Evolutionary conservation across 2,329 filamentous ascomycete species (phyloP).

Genomic region (Cladosporium sp.): DNA sequence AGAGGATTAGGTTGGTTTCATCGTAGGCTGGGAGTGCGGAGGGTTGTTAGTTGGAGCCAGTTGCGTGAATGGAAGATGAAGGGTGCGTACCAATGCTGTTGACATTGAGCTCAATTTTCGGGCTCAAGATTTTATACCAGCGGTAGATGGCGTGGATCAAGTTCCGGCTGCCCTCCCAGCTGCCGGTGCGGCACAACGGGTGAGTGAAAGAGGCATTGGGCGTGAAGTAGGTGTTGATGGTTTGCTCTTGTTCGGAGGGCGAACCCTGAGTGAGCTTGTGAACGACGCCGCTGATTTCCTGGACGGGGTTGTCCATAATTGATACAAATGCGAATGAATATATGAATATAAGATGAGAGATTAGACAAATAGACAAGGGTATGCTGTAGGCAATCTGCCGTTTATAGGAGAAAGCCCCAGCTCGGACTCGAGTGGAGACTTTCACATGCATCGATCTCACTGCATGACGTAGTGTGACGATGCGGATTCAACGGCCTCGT

Average conservation of each 20-base stretch:
- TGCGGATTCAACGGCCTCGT: neutral
- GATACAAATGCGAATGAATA: neutral
- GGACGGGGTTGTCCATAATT: slow-evolving; percentile 36
- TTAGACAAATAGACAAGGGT: too few relatives aligned
- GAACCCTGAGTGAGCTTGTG: slow-evolving; percentile 63
- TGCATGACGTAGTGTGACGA: neutral
- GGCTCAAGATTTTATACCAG: slow-evolving; percentile 82
- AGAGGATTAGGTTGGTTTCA: slow-evolving; percentile 61
- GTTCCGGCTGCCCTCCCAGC: slow-evolving; percentile 59
- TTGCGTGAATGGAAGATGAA: neutral
- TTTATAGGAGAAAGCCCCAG: too few relatives aligned
- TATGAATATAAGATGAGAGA: too few relatives aligned
- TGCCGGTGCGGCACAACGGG: slow-evolving; percentile 68
- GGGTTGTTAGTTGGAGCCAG: neutral
- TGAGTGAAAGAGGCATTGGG: slow-evolving; percentile 70
- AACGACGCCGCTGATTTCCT: slow-evolving; percentile 65
- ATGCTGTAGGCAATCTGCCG: neutral
- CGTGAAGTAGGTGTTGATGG: slow-evolving; percentile 70
- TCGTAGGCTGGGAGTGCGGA: slow-evolving; percentile 60
- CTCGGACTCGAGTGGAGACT: neutral
- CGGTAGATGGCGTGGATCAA: slow-evolving; percentile 67
- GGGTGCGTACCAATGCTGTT: slow-evolving; percentile 50
- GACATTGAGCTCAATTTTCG: slow-evolving; percentile 64
- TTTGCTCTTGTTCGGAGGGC: slow-evolving; percentile 59
- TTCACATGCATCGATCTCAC: neutral